phyloP scores from a whole-genome alignment of 768 basidiomycete genomes.

The Termitomyces sp. region DNA sequence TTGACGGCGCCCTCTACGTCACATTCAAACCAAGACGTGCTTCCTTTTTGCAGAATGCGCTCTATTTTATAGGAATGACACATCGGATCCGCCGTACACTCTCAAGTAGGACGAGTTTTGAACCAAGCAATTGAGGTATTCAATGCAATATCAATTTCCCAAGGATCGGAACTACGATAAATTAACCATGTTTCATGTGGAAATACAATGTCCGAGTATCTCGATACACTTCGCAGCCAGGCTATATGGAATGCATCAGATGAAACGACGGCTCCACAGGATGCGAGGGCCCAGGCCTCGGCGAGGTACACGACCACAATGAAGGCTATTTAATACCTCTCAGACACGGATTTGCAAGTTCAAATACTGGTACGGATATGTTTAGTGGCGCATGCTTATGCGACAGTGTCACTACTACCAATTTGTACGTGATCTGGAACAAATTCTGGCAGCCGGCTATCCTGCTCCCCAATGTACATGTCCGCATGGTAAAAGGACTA shows the following conservation, averaged over 20 bases:
- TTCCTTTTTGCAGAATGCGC: neutral
- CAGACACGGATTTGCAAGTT: neutral
- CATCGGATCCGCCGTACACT: neutral
- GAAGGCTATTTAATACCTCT: neutral
- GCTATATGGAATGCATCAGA: neutral
- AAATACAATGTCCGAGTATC: neutral
- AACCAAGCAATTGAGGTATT: too few relatives aligned
- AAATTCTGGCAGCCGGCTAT: neutral
- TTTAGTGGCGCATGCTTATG: neutral
- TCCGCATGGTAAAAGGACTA: slow-evolving; percentile 36
- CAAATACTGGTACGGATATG: neutral
- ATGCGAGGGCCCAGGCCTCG: neutral
- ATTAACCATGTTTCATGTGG: neutral
- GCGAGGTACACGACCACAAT: neutral
- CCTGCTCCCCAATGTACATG: slow-evolving; percentile 38
- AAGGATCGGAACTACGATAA: too few relatives aligned
- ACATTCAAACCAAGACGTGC: too few relatives aligned
- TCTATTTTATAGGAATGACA: neutral
- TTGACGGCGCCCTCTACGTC: neutral
- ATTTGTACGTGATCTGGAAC: neutral
- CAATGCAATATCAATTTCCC: too few relatives aligned
- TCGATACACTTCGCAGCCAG: neutral
- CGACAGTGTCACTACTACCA: neutral
- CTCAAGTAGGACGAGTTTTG: too few relatives aligned
- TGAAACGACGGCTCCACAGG: neutral